Base-by-base conservation (phyloP, 2,329 filamentous ascomycete species). In the Aspergillus brunneoviolaceus region DNA sequence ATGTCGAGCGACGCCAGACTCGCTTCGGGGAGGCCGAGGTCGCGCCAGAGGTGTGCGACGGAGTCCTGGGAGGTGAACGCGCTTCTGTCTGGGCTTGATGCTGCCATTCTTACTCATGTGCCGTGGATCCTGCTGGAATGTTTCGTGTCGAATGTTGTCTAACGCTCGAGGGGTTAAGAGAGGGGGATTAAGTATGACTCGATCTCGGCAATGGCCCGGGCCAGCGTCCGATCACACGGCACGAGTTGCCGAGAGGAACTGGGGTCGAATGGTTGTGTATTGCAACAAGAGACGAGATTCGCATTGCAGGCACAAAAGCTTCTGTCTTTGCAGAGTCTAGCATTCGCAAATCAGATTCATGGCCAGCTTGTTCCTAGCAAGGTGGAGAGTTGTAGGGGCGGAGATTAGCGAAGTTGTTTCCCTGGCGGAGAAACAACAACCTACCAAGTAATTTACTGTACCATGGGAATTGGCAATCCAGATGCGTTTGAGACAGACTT, bases 1-100 rank as follows among this genome's bases (percentile, higher is more conserved):
- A 66, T 47, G 4, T 57, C 31, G 1, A 71, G 73, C 4, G 73
- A 57, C 3, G 52, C 19, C 3, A 68, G 64, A 1, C 67, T 27
- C 29, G 57, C 47, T 5, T 39, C 33, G 0, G 67, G 67, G 16
- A 69, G 62, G 5, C 55, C 61, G 11, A 69, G 57, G 9, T 45
- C 52, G 5, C 57, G 57, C 67, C 67, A 69, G 31, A 69, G 47
- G 50, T 68, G 54, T 6, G 54, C 53, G 45, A 69, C 51, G 25
- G 50, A 60, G 21, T 57, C 59, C 47, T 33, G 53, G 7, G 61
- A 42, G 0, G 59, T 51, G 31, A 59, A 62, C 12, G 54, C 23
- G 23, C 54, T 49, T 47, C 62, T 48, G 52, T 27, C 53, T 0
- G 42, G n/a, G 5, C 12, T n/a, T 31, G 39, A 55, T 48, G 39